Percentiles rank a stretch among this genome's conserved stretches.
phyloP scores from a whole-genome alignment of 2,329 filamentous ascomycete species.

The Dothideomycetidae sp. region DNA sequence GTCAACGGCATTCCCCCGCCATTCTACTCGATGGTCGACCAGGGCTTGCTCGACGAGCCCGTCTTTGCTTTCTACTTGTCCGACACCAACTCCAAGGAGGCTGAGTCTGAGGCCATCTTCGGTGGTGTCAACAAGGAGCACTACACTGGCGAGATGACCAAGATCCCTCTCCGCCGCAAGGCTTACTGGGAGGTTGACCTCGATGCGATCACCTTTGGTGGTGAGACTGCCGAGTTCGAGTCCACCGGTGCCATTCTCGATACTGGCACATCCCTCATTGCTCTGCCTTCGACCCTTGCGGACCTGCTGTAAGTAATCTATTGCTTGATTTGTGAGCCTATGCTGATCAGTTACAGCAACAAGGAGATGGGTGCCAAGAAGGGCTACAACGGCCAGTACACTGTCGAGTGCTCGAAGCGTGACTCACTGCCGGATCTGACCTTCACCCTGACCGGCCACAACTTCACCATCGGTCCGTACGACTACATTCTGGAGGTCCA shows the following conservation, averaged over 20 bases:
- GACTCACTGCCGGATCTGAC: slow-evolving; percentile 75
- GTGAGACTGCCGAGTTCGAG: slow-evolving; percentile 75
- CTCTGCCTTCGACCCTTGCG: slow-evolving; percentile 76
- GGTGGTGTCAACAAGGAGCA: slow-evolving; percentile 75
- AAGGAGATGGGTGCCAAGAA: slow-evolving; percentile 97
- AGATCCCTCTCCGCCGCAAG: slow-evolving; percentile 91
- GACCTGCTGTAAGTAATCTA: slow-evolving; percentile 58
- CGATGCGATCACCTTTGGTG: slow-evolving; percentile 77
- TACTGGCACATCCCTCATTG: slow-evolving; percentile 95
- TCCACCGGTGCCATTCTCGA: slow-evolving; percentile 94
- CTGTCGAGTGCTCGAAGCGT: slow-evolving; percentile 75
- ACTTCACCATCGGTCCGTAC: slow-evolving; percentile 76
- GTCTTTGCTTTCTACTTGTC: slow-evolving; percentile 96
- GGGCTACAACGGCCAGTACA: slow-evolving; percentile 93
- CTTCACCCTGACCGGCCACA: slow-evolving; percentile 78
- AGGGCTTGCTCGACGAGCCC: slow-evolving; percentile 77
- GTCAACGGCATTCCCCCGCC: slow-evolving; percentile 90
- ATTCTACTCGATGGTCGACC: slow-evolving; percentile 90
- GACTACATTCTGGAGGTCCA: slow-evolving; percentile 96
- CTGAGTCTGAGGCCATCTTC: slow-evolving; percentile 76
- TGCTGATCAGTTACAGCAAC: slow-evolving; percentile 40
- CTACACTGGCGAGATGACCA: slow-evolving; percentile 74
- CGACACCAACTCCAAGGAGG: slow-evolving; percentile 52
- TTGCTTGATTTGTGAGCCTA: slow-evolving; percentile 12
- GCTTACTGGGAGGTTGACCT: slow-evolving; percentile 99